Conservation (phyloP, 2,329 filamentous ascomycete genomes). For the Geoglossum cookeanum region DNA sequence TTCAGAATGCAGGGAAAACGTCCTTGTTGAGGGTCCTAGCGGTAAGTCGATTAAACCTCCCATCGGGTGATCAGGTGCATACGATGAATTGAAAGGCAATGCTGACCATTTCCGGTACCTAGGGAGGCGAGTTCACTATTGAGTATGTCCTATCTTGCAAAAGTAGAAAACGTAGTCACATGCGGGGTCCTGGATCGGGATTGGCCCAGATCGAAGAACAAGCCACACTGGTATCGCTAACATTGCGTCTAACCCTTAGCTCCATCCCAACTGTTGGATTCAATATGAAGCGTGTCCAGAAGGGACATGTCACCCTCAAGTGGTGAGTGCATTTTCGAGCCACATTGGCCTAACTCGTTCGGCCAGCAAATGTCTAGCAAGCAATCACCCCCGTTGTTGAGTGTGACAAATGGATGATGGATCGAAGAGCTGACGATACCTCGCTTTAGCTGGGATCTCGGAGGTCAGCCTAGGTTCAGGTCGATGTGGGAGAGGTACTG, state of each 20-base stretch:
- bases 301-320: constrained; percentile 94
- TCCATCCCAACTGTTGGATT: constrained; percentile 97
- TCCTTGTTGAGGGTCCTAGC: constrained; percentile 83
- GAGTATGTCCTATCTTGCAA: constrained; percentile 48
- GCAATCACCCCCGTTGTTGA: background rate
- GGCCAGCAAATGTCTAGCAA: background rate
- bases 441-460: constrained; percentile 64
- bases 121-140: constrained; percentile 97
- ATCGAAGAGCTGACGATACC: constrained; percentile 4
- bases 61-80: background rate
- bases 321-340: constrained; percentile 33
- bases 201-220: background rate
- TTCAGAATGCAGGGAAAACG: constrained; percentile 97
- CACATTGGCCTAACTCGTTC: background rate
- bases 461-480: constrained; percentile 88
- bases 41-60: constrained; percentile 39
- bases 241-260: constrained; percentile 29
- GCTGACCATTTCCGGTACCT: constrained; percentile 19
- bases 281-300: constrained; percentile 97
- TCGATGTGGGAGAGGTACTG: constrained; percentile 99
- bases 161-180: constrained; percentile 1
- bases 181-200: background rate
- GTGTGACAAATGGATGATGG: too few species aligned
- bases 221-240: background rate
- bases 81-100: background rate